Evolutionary conservation across 1,139 yeast species (phyloP).

Genomic region (Scheffersomyces titani): DNA sequence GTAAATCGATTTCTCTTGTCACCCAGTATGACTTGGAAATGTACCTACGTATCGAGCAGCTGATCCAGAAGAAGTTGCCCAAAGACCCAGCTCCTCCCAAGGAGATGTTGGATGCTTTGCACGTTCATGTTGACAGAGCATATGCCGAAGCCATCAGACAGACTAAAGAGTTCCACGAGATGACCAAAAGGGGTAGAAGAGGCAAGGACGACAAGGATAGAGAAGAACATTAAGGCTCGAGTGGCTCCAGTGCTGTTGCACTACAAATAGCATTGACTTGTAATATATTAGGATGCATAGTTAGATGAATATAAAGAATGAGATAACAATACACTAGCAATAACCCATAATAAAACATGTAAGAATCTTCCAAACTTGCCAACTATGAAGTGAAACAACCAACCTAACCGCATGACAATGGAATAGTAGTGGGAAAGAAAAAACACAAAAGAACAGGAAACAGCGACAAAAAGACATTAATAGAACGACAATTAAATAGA

Average conservation of each 20-base stretch:
- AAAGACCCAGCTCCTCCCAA: constrained; percentile 77
- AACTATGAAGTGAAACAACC: not conserved
- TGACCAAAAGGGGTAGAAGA: constrained; percentile 19
- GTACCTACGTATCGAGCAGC: constrained; percentile 85
- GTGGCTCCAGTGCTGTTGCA: not conserved
- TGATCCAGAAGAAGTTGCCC: constrained; percentile 75
- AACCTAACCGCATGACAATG: not conserved
- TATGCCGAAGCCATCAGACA: constrained; percentile 87
- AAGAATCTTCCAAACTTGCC: not conserved
- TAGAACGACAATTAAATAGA: not conserved
- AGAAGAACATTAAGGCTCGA: constrained; percentile 14
- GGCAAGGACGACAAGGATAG: constrained; percentile 21
- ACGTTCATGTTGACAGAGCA: constrained; percentile 89
- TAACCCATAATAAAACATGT: not conserved
- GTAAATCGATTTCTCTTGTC: constrained; percentile 86
- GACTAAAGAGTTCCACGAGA: constrained; percentile 70
- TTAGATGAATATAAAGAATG: not conserved
- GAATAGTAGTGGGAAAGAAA: not conserved
- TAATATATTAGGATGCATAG: not conserved
- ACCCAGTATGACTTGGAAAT: constrained; percentile 94
- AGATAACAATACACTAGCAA: not conserved
- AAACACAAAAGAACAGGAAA: not conserved
- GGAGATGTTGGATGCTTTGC: constrained; percentile 74
- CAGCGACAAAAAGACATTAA: not conserved
- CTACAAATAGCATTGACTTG: not conserved